A percentile compares a stretch with the other conserved stretches of the same genome.
Conservation (phyloP, 1,139 yeast genomes). For the Candida sp. region DNA sequence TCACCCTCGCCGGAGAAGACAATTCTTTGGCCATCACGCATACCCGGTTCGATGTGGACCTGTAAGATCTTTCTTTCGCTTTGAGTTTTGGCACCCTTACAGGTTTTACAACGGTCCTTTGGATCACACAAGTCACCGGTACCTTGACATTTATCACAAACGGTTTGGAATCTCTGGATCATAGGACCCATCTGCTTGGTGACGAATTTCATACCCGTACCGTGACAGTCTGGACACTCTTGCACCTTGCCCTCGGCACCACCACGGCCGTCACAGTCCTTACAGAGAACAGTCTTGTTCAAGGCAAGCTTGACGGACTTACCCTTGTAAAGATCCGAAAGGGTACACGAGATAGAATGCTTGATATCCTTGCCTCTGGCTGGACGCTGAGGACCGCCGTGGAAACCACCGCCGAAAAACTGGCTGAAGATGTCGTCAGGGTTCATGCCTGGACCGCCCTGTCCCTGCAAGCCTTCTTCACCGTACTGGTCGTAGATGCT, state of each 20-base stretch:
- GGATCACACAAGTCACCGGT: constrained; percentile 89
- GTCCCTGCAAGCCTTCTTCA: constrained; percentile 86
- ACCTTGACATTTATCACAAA: constrained; percentile 93
- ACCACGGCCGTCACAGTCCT: constrained; percentile 92
- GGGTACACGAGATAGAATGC: constrained; percentile 83
- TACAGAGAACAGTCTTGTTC: constrained; percentile 90
- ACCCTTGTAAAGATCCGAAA: constrained; percentile 96
- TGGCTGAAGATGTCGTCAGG: constrained; percentile 94
- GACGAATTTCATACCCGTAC: constrained; percentile 90
- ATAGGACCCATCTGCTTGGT: constrained; percentile 99
- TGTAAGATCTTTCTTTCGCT: constrained; percentile 92
- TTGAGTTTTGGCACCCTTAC: constrained; percentile 89
- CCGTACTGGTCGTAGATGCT: constrained; percentile 90
- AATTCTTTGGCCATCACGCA: constrained; percentile 93
- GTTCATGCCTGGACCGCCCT: constrained; percentile 76
- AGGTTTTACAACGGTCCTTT: constrained; percentile 86
- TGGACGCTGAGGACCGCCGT: constrained; percentile 84
- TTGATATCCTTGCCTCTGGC: constrained; percentile 88
- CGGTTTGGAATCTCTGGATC: constrained; percentile 97
- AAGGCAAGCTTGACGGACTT: constrained; percentile 93
- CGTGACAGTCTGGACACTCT: constrained; percentile 85
- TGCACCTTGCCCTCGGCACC: constrained; percentile 93
- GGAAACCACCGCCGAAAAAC: constrained; percentile 79
- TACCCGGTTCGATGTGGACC: constrained; percentile 97
- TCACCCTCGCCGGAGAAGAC: constrained; percentile 97